These are phyloP conservation scores for Gymnopus androsaceus DNA, from an alignment of 1,284 basidiomycete genomes.

Conservation along the genomic window DNA sequence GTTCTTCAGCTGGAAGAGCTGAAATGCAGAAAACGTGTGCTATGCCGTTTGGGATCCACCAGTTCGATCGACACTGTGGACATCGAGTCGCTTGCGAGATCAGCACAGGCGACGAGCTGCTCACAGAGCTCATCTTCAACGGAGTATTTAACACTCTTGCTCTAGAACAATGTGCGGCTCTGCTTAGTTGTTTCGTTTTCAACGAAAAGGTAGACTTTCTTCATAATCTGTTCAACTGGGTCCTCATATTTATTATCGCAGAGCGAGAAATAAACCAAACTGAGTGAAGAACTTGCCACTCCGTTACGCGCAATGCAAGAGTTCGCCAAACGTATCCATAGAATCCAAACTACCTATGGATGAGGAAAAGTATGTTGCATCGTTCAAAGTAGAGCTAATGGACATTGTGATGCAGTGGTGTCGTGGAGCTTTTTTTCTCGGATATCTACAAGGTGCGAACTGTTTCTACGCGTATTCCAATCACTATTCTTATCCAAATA, in stretches of 20 bases:
- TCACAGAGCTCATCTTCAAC: conserved; percentile 98
- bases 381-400: conserved; percentile 99
- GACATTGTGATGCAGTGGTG: conserved; percentile 98
- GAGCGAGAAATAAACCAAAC: conserved; percentile 86
- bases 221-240: background rate
- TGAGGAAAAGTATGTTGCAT: conserved; percentile 94
- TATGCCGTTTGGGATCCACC: conserved; percentile 91
- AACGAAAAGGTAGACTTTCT: conserved; percentile 79
- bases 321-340: conserved; percentile 87
- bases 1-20: conserved; percentile 97
- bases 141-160: conserved; percentile 90
- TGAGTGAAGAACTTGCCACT: conserved; percentile 91
- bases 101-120: conserved; percentile 93
- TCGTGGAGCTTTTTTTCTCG: conserved; percentile 91
- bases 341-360: conserved; percentile 89
- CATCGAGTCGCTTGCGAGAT: conserved; percentile 98
- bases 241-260: conserved; percentile 33
- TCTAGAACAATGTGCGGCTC: conserved; percentile 91
- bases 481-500: conserved; percentile 5
- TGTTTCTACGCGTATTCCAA: background rate
- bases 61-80: conserved; percentile 91
- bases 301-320: conserved; percentile 96
- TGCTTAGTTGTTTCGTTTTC: conserved; percentile 97
- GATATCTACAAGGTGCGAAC: conserved; percentile 89
- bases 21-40: conserved; percentile 92